Conservation (phyloP, 495 filamentous ascomycete genomes). For the Stereocaulon alpinum region DNA sequence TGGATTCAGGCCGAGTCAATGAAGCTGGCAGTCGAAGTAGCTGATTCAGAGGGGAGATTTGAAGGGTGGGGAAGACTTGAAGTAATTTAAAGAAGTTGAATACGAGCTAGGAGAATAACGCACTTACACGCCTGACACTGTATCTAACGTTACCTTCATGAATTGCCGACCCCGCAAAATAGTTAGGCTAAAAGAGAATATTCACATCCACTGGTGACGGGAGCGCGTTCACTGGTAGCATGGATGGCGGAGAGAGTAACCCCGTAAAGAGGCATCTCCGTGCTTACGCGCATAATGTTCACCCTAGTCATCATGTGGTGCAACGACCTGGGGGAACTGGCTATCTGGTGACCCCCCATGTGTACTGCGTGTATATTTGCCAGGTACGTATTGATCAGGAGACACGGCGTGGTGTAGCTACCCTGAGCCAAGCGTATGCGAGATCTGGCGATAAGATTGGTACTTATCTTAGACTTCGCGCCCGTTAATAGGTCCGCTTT, state of each 20-base stretch:
- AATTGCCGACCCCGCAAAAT: constrained; percentile 4
- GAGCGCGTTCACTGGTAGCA: neutral
- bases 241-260: neutral
- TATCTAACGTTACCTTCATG: neutral
- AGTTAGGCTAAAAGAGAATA: neutral
- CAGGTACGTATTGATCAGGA: neutral
- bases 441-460: neutral
- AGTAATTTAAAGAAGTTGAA: neutral
- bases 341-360: neutral
- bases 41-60: neutral
- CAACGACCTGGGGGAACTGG: neutral
- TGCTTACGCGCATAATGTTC: constrained; percentile 4
- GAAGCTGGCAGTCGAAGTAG: neutral
- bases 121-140: no score
- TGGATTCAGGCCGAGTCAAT: neutral
- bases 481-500: neutral
- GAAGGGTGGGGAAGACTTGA: neutral
- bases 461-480: neutral
- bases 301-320: constrained; percentile 7
- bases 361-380: neutral
- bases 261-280: constrained; percentile 7
- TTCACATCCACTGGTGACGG: neutral
- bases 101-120: no score
- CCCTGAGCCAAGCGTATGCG: neutral
- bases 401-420: neutral